Percentiles rank a stretch among this genome's conserved stretches.
phyloP scores from a whole-genome alignment of 208 protist genomes.

The Jaenimonas drosophilae region DNA sequence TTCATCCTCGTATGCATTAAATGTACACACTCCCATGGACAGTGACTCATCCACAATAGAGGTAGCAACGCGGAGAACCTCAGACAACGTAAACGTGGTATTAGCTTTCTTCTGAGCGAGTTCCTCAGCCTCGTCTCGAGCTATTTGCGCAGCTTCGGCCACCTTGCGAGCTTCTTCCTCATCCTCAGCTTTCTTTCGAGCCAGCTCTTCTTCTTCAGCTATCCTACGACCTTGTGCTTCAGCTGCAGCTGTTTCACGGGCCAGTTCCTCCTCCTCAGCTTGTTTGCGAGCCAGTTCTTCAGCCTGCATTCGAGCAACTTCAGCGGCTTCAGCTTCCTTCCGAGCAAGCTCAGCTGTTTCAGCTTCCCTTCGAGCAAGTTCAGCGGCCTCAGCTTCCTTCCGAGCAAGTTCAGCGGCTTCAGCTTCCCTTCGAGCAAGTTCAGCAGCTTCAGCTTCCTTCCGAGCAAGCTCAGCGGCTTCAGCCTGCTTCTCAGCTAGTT shows the following conservation, averaged over 20 bases:
- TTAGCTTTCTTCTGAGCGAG: background rate
- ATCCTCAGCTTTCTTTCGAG: background rate
- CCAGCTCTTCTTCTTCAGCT: background rate
- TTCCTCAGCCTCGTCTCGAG: background rate
- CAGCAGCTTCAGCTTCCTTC: background rate
- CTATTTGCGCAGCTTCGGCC: background rate
- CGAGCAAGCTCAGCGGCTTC: background rate
- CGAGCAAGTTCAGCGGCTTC: background rate
- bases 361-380: background rate
- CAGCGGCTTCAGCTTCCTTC: background rate
- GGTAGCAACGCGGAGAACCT: too few relatives aligned
- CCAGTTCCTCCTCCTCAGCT: background rate
- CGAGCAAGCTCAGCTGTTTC: background rate
- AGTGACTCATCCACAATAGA: too few relatives aligned
- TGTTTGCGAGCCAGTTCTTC: background rate
- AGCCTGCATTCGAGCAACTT: background rate
- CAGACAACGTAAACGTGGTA: background rate
- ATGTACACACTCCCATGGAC: background rate
- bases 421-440: background rate
- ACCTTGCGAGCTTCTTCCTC: background rate
- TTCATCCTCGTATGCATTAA: background rate
- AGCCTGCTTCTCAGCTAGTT: background rate
- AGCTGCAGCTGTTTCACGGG: conserved; percentile 4
- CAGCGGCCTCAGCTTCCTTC: background rate
- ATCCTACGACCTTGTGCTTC: background rate